Conservation (phyloP, 352 stramenopile species). For the Pythium coloratum region DNA sequence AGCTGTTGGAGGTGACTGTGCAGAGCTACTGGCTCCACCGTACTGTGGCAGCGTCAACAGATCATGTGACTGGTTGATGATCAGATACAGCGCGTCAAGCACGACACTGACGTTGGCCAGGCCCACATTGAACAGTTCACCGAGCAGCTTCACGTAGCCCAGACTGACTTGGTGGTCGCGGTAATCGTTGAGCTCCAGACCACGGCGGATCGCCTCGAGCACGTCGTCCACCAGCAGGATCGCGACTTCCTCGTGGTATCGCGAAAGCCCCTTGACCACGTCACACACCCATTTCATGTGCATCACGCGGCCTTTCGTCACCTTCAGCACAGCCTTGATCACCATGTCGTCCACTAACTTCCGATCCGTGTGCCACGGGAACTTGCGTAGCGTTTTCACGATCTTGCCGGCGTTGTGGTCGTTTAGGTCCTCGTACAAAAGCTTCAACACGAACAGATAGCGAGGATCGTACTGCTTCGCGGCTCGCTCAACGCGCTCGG, state of each 20-base stretch:
- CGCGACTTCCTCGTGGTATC: constrained; percentile 90
- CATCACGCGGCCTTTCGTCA: constrained; percentile 89
- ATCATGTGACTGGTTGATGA: constrained; percentile 96
- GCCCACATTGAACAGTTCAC: constrained; percentile 92
- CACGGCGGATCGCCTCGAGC: constrained; percentile 91
- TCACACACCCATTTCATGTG: constrained; percentile 88
- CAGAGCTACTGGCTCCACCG: constrained; percentile 18
- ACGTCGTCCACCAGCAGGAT: constrained; percentile 93
- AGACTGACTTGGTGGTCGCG: constrained; percentile 93
- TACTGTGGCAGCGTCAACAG: constrained; percentile 76
- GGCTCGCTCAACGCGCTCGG: constrained; percentile 73
- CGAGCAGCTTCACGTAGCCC: constrained; percentile 91
- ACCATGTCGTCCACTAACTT: constrained; percentile 48
- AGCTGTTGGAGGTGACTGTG: neutral
- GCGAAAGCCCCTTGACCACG: constrained; percentile 79
- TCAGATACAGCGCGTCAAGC: constrained; percentile 92
- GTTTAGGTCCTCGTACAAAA: constrained; percentile 85
- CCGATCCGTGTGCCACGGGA: constrained; percentile 85
- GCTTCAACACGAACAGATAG: constrained; percentile 90
- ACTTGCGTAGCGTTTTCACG: constrained; percentile 92
- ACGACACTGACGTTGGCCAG: constrained; percentile 92
- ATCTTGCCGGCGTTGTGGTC: constrained; percentile 87
- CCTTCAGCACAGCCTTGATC: constrained; percentile 92
- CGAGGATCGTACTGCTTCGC: constrained; percentile 89
- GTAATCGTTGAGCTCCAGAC: constrained; percentile 89